A percentile compares a stretch with the other conserved stretches of the same genome.
Conservation (phyloP, 2,329 filamentous ascomycete genomes). For the Pleomassaria siparia region DNA sequence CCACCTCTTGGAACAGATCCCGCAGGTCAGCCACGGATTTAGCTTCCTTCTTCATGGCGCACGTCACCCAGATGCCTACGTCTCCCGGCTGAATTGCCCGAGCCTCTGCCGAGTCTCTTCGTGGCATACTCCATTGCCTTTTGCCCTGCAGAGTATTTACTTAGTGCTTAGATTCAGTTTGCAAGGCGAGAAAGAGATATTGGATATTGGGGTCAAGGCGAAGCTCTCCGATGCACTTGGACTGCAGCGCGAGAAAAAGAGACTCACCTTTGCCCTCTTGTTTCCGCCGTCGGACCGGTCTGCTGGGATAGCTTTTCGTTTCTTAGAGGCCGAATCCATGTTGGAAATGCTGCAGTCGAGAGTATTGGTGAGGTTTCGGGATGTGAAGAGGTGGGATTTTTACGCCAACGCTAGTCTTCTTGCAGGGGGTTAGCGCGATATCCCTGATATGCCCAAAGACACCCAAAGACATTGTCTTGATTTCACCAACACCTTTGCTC, state of each 20-base stretch:
- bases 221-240: slow-evolving; percentile 10
- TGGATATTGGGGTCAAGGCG: slow-evolving; percentile 13
- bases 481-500: background rate
- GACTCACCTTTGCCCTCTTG: slow-evolving; percentile 44
- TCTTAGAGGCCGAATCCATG: slow-evolving; percentile 29
- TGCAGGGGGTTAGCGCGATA: background rate
- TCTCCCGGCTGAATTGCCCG: slow-evolving; percentile 65
- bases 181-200: slow-evolving; percentile 19
- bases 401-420: background rate
- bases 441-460: background rate
- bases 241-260: slow-evolving; percentile 16
- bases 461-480: background rate
- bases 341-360: slow-evolving; percentile 3
- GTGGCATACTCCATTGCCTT: slow-evolving; percentile 48
- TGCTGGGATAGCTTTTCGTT: slow-evolving; percentile 42
- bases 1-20: slow-evolving; percentile 66
- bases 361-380: background rate
- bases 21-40: slow-evolving; percentile 69
- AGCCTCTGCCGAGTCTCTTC: slow-evolving; percentile 33
- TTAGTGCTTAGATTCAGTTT: slow-evolving; percentile 18
- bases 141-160: slow-evolving; percentile 37
- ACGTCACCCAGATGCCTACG: slow-evolving; percentile 76
- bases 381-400: background rate
- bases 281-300: slow-evolving; percentile 25
- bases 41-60: slow-evolving; percentile 69